These are phyloP conservation scores for Pisolithus sp. DNA, from an alignment of 768 basidiomycete species.

Conservation along the genomic window DNA sequence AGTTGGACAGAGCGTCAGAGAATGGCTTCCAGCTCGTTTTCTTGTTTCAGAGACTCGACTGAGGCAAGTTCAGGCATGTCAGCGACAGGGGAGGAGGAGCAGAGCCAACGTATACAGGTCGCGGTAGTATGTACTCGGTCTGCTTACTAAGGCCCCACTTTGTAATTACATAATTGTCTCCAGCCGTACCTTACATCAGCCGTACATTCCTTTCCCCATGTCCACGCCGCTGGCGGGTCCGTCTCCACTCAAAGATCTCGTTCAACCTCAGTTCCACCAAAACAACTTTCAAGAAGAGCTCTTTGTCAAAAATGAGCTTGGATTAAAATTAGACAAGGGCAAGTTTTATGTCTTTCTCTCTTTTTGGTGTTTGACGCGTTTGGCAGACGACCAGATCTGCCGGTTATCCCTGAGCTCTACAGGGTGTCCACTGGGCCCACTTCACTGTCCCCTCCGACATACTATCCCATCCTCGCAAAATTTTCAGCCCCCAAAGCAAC, in stretches of 20 bases:
- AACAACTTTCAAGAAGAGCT: conserved; percentile 79
- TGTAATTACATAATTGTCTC: no score
- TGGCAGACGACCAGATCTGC: conserved; percentile 89
- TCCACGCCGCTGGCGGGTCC: conserved; percentile 51
- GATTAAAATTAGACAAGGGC: conserved; percentile 92
- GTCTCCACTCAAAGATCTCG: conserved; percentile 57
- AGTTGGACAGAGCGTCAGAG: conserved; percentile 13
- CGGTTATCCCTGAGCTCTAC: conserved; percentile 71
- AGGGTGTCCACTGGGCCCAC: conserved; percentile 87
- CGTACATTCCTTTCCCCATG: conserved; percentile 7
- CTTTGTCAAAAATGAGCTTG: conserved; percentile 75
- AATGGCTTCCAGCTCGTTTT: conserved; percentile 22
- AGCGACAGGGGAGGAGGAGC: background rate
- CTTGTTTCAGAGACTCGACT: conserved; percentile 11
- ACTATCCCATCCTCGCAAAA: conserved; percentile 83
- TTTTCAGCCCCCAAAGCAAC: conserved; percentile 80
- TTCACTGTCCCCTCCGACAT: conserved; percentile 88
- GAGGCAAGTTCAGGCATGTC: conserved; percentile 1
- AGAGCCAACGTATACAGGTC: background rate
- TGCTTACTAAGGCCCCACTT: no score
- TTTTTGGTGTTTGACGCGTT: background rate
- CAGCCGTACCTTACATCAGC: no score
- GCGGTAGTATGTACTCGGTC: no score
- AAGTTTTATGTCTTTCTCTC: background rate
- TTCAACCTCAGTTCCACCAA: conserved; percentile 91